Conservation (phyloP, 106 monocot species). For the Dendrobium huoshanense region DNA sequence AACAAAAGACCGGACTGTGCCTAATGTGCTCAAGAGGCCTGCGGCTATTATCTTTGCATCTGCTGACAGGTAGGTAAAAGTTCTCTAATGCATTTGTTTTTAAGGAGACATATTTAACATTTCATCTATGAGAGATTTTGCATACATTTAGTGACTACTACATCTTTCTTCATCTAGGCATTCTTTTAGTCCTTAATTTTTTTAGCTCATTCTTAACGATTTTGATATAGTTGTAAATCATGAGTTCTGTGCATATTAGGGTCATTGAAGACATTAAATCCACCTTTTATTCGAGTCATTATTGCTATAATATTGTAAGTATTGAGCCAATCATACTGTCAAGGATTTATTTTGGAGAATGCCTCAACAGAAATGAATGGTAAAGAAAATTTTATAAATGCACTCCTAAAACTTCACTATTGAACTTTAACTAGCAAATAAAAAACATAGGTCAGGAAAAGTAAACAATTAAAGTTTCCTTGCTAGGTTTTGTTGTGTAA, state of each 20-base stretch:
- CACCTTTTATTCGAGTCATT: neutral
- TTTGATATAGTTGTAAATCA: neutral
- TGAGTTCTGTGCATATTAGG: neutral
- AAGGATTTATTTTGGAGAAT: neutral
- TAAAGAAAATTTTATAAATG: neutral
- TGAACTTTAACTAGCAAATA: neutral
- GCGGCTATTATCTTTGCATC: slow-evolving; percentile 51
- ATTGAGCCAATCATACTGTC: neutral
- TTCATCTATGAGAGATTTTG: neutral
- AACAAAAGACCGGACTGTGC: slow-evolving; percentile 11
- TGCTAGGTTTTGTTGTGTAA: neutral
- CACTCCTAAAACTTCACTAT: neutral
- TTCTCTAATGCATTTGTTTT: neutral
- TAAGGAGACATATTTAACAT: neutral
- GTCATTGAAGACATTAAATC: neutral
- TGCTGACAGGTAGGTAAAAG: slow-evolving; percentile 56
- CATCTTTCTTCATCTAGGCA: neutral
- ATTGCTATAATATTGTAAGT: neutral
- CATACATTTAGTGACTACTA: neutral
- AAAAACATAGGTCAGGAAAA: neutral
- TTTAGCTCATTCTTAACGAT: neutral
- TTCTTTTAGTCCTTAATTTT: neutral
- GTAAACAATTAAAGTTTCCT: neutral
- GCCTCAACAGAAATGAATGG: neutral
- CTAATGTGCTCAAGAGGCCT: slow-evolving; percentile 33